Conservation (phyloP, 2,329 filamentous ascomycete genomes). For the Diatrype stigma region DNA sequence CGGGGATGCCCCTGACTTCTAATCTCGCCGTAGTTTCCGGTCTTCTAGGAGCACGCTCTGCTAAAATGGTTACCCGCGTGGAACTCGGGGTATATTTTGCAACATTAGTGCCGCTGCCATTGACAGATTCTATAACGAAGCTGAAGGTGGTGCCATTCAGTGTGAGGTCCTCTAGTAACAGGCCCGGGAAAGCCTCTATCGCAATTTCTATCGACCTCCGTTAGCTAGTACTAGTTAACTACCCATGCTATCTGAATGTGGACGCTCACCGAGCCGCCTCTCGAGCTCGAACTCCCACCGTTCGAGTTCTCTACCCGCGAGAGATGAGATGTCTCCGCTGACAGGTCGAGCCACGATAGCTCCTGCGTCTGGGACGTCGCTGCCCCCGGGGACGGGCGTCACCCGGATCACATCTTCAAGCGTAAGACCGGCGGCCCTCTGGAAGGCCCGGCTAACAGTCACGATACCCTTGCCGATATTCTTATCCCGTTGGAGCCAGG, state of each 20-base stretch:
- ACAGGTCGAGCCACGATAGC: slow-evolving; percentile 59
- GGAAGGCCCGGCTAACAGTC: slow-evolving; percentile 69
- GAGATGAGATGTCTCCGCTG: slow-evolving; percentile 33
- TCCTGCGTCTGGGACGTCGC: slow-evolving; percentile 51
- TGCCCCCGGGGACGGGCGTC: slow-evolving; percentile 41
- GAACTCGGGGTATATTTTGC: slow-evolving; percentile 39
- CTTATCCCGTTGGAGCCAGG: slow-evolving; percentile 50
- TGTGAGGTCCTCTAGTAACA: slow-evolving; percentile 63
- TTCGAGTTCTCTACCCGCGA: slow-evolving; percentile 24
- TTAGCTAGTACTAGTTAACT: slow-evolving; percentile 1
- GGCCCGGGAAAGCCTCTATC: slow-evolving; percentile 66
- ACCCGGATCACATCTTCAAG: slow-evolving; percentile 63
- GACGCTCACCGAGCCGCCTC: slow-evolving; percentile 21
- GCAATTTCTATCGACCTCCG: slow-evolving; percentile 46
- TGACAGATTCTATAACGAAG: slow-evolving; percentile 57
- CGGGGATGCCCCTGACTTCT: slow-evolving; percentile 57
- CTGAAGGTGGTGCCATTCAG: slow-evolving; percentile 53
- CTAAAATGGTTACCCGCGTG: slow-evolving; percentile 35
- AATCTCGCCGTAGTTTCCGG: slow-evolving; percentile 30
- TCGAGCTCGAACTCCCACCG: slow-evolving; percentile 26
- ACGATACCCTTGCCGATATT: slow-evolving; percentile 64
- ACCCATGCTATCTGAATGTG: neutral
- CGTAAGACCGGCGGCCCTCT: slow-evolving; percentile 67
- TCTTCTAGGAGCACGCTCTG: slow-evolving; percentile 21
- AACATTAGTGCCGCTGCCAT: slow-evolving; percentile 40